Percentiles rank a stretch among this genome's conserved stretches.
These are phyloP conservation scores for Leishmania mexicana DNA, from an alignment of 208 protist species.

Conservation along the genomic window DNA sequence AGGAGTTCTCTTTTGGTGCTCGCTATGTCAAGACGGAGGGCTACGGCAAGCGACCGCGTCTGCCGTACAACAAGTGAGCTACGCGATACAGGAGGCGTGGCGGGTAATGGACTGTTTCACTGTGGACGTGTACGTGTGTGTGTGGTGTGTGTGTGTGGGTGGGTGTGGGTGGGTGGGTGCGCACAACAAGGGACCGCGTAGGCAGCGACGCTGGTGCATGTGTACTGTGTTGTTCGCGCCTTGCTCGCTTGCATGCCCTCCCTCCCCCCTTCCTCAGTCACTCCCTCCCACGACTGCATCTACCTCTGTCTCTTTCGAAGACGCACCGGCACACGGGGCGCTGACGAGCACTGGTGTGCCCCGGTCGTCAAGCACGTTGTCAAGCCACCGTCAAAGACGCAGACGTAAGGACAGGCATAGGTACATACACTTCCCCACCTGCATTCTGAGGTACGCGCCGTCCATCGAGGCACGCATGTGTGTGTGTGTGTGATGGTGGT, in stretches of 20 bases:
- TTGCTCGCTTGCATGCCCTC: not conserved
- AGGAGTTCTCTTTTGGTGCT: slow-evolving; percentile 75
- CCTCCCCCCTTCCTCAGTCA: not conserved
- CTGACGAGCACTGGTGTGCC: not conserved
- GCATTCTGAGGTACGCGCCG: not conserved
- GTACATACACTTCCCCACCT: not conserved
- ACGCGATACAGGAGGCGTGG: not conserved
- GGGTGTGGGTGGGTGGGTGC: not conserved
- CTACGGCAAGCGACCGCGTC: slow-evolving; percentile 80
- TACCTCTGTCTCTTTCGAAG: not conserved
- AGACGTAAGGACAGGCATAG: too few species aligned
- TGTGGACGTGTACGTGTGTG: not conserved
- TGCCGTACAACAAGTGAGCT: slow-evolving; percentile 87
- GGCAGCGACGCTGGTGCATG: not conserved
- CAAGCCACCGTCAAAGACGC: not conserved
- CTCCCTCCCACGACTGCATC: not conserved
- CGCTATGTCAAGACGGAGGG: slow-evolving; percentile 88
- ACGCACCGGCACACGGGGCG: not conserved
- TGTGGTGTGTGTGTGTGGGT: too few species aligned
- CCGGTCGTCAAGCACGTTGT: not conserved
- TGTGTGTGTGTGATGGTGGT: not conserved
- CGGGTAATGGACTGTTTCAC: not conserved
- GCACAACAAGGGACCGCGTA: not conserved
- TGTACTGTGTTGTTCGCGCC: not conserved
- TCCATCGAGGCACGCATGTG: not conserved